Conservation (phyloP, 2,329 filamentous ascomycete species). For the Fusarium fujikuroi region DNA sequence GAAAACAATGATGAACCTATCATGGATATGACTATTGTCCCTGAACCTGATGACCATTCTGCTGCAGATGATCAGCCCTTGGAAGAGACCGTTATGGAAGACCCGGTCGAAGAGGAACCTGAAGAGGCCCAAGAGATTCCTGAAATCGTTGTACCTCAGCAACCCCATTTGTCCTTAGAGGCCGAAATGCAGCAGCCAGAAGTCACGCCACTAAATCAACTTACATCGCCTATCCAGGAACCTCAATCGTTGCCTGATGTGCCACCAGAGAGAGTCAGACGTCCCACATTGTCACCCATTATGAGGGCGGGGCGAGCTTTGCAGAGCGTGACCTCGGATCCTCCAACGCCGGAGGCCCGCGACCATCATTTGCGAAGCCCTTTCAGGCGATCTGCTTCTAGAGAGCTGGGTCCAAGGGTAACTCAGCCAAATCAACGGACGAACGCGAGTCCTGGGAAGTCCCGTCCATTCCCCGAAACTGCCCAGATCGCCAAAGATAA, state of each 20-base stretch:
- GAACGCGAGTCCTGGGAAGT: slow-evolving; percentile 48
- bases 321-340: slow-evolving; percentile 68
- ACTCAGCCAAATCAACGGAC: slow-evolving; percentile 37
- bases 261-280: slow-evolving; percentile 45
- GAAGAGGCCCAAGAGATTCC: slow-evolving; percentile 19
- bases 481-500: slow-evolving; percentile 22
- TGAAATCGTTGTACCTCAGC: slow-evolving; percentile 16
- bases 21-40: slow-evolving; percentile 22
- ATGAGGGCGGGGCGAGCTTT: slow-evolving; percentile 67
- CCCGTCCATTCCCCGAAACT: slow-evolving; percentile 21
- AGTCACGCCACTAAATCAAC: slow-evolving; percentile 51
- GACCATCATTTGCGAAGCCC: slow-evolving; percentile 65
- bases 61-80: slow-evolving; percentile 3
- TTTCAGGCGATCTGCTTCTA: slow-evolving; percentile 58
- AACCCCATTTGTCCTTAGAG: slow-evolving; percentile 18
- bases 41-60: slow-evolving; percentile 8
- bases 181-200: slow-evolving; percentile 38
- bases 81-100: slow-evolving; percentile 25
- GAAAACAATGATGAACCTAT: slow-evolving; percentile 3
- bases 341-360: slow-evolving; percentile 64
- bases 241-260: slow-evolving; percentile 48
- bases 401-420: slow-evolving; percentile 49
- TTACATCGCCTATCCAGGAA: slow-evolving; percentile 52
- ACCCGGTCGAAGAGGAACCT: slow-evolving; percentile 20
- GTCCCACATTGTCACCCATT: slow-evolving; percentile 65